These are phyloP conservation scores for Aspergillus candidus DNA, from an alignment of 2,329 filamentous ascomycete species.

Conservation along the genomic window DNA sequence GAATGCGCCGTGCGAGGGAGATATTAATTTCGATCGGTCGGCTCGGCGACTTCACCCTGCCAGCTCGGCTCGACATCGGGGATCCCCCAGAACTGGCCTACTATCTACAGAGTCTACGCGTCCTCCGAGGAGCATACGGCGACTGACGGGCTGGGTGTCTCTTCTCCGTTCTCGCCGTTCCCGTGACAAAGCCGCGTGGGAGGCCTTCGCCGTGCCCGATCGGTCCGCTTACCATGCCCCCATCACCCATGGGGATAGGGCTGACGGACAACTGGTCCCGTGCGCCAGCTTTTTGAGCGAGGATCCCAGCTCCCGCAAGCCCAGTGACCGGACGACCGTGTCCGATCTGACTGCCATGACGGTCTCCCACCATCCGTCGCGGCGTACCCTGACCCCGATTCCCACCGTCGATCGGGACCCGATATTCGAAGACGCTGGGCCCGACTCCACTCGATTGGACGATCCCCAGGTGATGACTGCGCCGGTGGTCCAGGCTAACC, in stretches of 20 bases:
- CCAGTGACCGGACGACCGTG: constrained; percentile 25
- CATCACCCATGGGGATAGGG: too few relatives aligned
- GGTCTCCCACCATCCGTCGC: constrained; percentile 30
- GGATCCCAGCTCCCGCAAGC: constrained; percentile 19
- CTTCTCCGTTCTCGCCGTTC: constrained; percentile 13
- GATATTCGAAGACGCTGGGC: constrained; percentile 3
- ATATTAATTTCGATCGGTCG: too few relatives aligned
- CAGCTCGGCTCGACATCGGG: too few relatives aligned
- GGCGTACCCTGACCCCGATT: constrained; percentile 19
- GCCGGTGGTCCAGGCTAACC: too few relatives aligned
- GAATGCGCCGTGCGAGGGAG: too few relatives aligned
- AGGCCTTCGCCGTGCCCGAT: background rate
- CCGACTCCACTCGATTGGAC: too few relatives aligned
- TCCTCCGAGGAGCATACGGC: constrained; percentile 7
- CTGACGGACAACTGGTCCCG: background rate
- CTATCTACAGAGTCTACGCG: constrained; percentile 1
- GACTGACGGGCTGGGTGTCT: constrained; percentile 13
- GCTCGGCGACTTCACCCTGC: too few relatives aligned
- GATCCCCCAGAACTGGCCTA: too few relatives aligned
- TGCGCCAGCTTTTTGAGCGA: background rate
- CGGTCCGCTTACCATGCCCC: background rate
- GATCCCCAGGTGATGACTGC: too few relatives aligned
- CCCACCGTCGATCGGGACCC: constrained; percentile 11
- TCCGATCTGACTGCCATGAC: constrained; percentile 30
- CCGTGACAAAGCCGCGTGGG: constrained; percentile 4